Conservation (phyloP, 2,329 filamentous ascomycete genomes). For the Plectosphaerella sp. region DNA sequence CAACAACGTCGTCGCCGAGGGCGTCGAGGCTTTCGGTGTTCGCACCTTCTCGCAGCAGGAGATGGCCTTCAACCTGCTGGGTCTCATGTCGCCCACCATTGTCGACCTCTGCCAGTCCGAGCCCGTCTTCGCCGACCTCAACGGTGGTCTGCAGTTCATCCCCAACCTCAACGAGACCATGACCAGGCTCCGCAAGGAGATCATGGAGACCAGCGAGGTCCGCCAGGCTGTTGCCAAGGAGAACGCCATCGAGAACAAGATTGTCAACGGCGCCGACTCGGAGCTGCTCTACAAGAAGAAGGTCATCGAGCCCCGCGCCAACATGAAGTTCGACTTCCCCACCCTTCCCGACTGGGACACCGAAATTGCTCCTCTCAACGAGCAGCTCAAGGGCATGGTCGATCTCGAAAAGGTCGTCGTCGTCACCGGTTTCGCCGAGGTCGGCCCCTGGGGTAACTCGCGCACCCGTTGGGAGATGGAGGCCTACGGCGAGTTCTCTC, state of each 20-base stretch:
- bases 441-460: slow-evolving; percentile 97
- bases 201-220: slow-evolving; percentile 92
- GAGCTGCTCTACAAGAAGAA: slow-evolving; percentile 95
- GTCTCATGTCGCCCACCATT: slow-evolving; percentile 89
- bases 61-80: slow-evolving; percentile 98
- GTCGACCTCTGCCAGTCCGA: slow-evolving; percentile 94
- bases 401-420: slow-evolving; percentile 98
- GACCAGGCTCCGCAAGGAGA: slow-evolving; percentile 88
- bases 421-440: slow-evolving; percentile 91
- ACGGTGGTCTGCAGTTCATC: slow-evolving; percentile 96
- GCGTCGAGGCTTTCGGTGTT: slow-evolving; percentile 92
- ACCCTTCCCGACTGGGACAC: slow-evolving; percentile 84
- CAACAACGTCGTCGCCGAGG: slow-evolving; percentile 96
- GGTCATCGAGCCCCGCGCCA: slow-evolving; percentile 87
- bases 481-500: slow-evolving; percentile 89
- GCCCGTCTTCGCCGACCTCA: slow-evolving; percentile 94
- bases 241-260: slow-evolving; percentile 92
- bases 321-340: slow-evolving; percentile 97
- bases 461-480: slow-evolving; percentile 99
- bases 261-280: slow-evolving; percentile 89
- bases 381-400: slow-evolving; percentile 92
- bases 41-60: slow-evolving; percentile 98
- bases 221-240: slow-evolving; percentile 93
- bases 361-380: slow-evolving; percentile 85
- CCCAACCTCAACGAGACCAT: slow-evolving; percentile 92